Evolutionary conservation across 2,329 filamentous ascomycete genomes (phyloP), one percentile per base, ranked within the genome.

Genomic region (Cladosporium velox): DNA sequence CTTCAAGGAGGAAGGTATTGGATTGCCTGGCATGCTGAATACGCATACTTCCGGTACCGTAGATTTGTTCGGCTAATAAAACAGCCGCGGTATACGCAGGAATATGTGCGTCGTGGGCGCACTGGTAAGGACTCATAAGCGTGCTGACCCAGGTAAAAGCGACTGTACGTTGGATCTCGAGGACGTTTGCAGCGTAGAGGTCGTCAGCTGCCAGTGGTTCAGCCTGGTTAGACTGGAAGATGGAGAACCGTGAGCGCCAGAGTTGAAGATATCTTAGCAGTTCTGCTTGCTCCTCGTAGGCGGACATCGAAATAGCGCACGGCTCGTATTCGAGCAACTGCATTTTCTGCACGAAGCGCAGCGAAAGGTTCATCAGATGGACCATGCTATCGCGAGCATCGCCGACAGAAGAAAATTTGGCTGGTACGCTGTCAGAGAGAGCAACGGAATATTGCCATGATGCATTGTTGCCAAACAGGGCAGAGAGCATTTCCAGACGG

Each of bases 321-420:
- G 49, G 52, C 24, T 57, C 54, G 32, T 60, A 65, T 26, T 49
- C 58, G 10, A 44, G 49, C 10, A 41, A 2, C 4, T 41, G 24
- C 21, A 64, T 12, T 1, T 4, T 24, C 5, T 26, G 41, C 1
- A 67, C 41, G 28, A 58, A 64, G 28, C 49, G 61, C 38, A 67
- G 28, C 1, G 54, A 58, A 8, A 64, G 44, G 11, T 67, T 67
- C 49, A 65, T 54, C 1, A 67, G 32, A 38, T 67, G 54, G 18
- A 65, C 61, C 26, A 67, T 41, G 51, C 61, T 65, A 15, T 66
- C 55, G 21, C 60, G 58, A 15, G 54, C 59, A 26, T 65, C 38
- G n/a, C 28, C 18, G 12, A 65, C 3, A 18, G 54, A 63, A 21
- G 15, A 12, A n/a, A 67, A 67, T 7, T n/a, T 34, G 8, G 24